Base-by-base conservation (phyloP, 179 eudicot genomes). In the Vitellaria paradoxa region DNA sequence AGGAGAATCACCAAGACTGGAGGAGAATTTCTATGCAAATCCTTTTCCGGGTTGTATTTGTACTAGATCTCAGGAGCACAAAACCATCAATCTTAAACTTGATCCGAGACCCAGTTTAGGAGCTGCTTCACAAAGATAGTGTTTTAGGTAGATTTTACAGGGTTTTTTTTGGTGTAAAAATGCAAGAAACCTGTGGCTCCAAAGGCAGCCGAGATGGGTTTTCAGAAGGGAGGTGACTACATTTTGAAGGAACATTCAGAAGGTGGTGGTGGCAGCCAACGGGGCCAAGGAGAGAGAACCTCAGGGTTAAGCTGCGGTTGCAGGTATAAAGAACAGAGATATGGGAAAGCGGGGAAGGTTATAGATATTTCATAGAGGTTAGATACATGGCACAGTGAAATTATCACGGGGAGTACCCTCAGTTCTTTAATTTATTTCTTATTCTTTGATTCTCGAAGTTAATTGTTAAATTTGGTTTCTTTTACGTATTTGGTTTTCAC, bases 11-110 rank as follows among this genome's bases (percentile, higher is more conserved):
- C 98, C 96, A 9, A 83, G 86, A 68, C 55, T 81, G 8, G 96
- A 93, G 79, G 98, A 93, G 83, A 88, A 90, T 73, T 91, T 93
- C 61, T 90, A 93, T 45, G 98, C 96, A n/a, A 93, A 93, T 78
- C 98, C 98, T 15, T 89, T 84, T 30, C 97, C 97, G 0, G 96
- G 93, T 50, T 93, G 97, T 62, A 76, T 93, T 45, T 93, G 97
- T 77, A 73, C 82, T 60, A 74, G 66, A 72, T 24, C 85, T 18
- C 67, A 42, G n/a, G 76, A 73, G 50, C 57, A 85, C 37, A 30
- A 30, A 69, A 52, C 52, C 7, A 76, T 57, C 30, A 49, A 52
- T 8, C 57, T 76, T 63, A 73, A 53, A 20, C 77, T 46, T 7
- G 82, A 80, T 17, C 77, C 63, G 52, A 83, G 82, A 75, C 84